Evolutionary conservation across 257 asterid genomes (phyloP), one percentile per base, ranked within the genome.

Genomic region (Ilex aquifolium): DNA sequence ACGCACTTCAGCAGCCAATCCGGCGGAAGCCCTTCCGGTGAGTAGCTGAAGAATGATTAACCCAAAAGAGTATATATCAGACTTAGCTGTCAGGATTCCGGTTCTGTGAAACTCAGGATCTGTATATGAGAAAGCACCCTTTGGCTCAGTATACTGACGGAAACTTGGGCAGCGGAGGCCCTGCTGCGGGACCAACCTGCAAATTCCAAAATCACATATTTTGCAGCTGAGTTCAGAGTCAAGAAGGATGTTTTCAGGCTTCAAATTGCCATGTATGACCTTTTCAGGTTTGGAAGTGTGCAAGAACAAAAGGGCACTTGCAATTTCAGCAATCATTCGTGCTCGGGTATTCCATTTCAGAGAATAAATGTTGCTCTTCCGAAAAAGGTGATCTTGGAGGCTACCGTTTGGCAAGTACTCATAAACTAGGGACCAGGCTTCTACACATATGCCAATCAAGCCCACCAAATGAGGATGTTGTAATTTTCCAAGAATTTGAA

Each of bases 1-100:
- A 55, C 82, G 77, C 32, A 84, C 86, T 75, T 79, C 83, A 32
- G 70, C 62, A 52, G 75, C 74, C 59, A 88, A 60, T 42, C 84
- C 82, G 44, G 74, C 76, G 15, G 77, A 69, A 61, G 69, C 67
- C 73, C 60, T 83, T 55, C 96, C 95, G 1, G 95, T 86, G 61
- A 91, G 80, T 54, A 86, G 59, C 72, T 80, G 92, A 70, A 91
- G 90, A 73, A 80, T 74, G 71, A 91, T 80, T 9, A 86, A 49
- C 51, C 98, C 96, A 59, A 91, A 77, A 1, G 95, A 80, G 65
- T 81, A 88, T 15, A 91, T 68, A 57, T 88, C 98, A 30, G 95
- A 88, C 70, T 81, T 81, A 3, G 79, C 69, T 44, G 88, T 79
- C 29, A 79, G 39, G 21, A 58, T 27, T 31, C 96, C 95, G 9